Evolutionary conservation across 106 monocot species (phyloP), one percentile per base, ranked within the genome.

Genomic region (Amphibolis antarctica): DNA sequence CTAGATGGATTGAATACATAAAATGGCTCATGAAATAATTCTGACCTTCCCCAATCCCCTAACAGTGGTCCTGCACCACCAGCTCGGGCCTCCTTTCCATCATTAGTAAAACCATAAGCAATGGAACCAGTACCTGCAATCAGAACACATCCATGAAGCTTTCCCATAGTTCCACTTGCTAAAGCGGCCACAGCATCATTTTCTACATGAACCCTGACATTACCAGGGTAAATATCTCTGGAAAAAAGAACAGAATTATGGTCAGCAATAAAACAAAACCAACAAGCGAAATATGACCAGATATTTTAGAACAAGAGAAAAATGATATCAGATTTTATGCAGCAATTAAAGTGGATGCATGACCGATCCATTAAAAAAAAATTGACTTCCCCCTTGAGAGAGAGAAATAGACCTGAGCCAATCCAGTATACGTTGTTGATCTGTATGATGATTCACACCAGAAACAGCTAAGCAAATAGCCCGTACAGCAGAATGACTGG

Each of bases 41-140:
- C 69, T 47, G 27, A 98, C 98, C 98, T 98, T 60, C 98, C 98
- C 98, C 90, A 98, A 52, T 98, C 98, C 36, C 98, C 98, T 66
- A 98, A 75, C 29, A 87, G 64, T 63, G 98, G 98, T 23, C 98
- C 98, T 26, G 87, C 90, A 63, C 98, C 98, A 28, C 87, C 86
- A 60, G 98, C 98, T 67, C 98, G 72, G 18, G 90, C 85, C 76
- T 85, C 78, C 59, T 76, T 82, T 71, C 98, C 89, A 75, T 90
- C 85, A 74, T 87, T 81, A 64, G 80, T 87, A 65, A 82, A 85
- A 15, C 98, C 98, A 81, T 87, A 98, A 61, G 98, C 90, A 63
- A 98, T 98, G 13, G 76, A 67, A 26, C 98, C 98, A 25, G 98
- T 98, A 30, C 90, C 98, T 10, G 98, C 86, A 70, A 98, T 98